Percentiles rank a stretch among this genome's conserved stretches.
Conservation (phyloP, 2,329 filamentous ascomycete genomes). For the Aaosphaeria pasadenensis region DNA sequence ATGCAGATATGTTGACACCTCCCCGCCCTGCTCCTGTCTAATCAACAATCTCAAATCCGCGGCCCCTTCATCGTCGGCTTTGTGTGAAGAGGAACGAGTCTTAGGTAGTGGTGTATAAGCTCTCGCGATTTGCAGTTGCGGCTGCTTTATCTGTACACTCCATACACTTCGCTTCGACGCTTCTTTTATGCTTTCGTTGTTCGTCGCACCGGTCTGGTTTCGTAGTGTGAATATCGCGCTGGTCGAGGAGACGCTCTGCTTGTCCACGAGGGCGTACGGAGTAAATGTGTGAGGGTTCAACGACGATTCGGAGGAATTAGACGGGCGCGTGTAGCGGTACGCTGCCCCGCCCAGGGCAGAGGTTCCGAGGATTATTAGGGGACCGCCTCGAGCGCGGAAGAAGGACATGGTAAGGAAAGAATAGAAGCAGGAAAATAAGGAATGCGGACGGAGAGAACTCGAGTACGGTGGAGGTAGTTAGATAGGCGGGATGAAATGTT, state of each 20-base stretch:
- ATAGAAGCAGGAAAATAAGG: no score
- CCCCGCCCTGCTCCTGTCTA: conserved; percentile 72
- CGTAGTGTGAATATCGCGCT: conserved; percentile 66
- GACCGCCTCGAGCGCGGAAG: conserved; percentile 22
- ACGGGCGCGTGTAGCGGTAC: conserved; percentile 26
- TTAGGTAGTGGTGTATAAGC: conserved; percentile 87
- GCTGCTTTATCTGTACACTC: conserved; percentile 92
- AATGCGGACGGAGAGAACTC: no score
- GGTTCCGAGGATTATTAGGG: conserved; percentile 30
- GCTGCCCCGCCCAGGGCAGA: conserved; percentile 32
- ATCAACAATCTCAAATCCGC: conserved; percentile 68
- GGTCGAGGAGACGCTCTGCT: conserved; percentile 62
- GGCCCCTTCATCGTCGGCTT: conserved; percentile 19
- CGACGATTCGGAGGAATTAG: conserved; percentile 22
- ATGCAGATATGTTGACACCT: conserved; percentile 81
- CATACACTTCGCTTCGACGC: conserved; percentile 66
- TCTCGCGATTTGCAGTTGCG: conserved; percentile 85
- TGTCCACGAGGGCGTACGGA: conserved; percentile 62
- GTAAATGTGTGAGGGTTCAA: conserved; percentile 62
- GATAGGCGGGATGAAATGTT: no score
- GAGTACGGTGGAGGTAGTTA: no score
- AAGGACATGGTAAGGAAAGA: conserved; percentile 20
- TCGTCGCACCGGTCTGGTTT: conserved; percentile 34
- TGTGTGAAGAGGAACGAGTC: conserved; percentile 4
- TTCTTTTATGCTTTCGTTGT: conserved; percentile 29